These are phyloP conservation scores for Rubroshorea leprosula DNA, from an alignment of 345 rosid genomes.

Conservation along the genomic window DNA sequence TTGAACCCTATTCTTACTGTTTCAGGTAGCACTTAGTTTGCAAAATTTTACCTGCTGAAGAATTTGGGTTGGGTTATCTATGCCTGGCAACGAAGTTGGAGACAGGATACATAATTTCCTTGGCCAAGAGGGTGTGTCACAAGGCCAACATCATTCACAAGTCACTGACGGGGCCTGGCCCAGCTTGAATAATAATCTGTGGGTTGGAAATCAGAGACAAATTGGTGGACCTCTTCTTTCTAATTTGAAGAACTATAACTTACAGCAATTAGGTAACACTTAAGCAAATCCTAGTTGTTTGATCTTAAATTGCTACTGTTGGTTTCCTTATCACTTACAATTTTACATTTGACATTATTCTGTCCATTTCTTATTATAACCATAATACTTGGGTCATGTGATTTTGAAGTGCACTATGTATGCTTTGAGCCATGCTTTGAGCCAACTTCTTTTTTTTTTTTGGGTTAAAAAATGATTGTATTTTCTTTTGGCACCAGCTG, in stretches of 20 bases:
- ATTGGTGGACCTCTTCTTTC: slow-evolving; percentile 43
- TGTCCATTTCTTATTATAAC: no score
- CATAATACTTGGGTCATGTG: not conserved
- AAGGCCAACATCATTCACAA: slow-evolving; percentile 58
- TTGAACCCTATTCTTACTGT: slow-evolving; percentile 11
- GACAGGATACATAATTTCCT: slow-evolving; percentile 87
- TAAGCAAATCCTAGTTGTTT: slow-evolving; percentile 3
- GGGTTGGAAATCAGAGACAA: slow-evolving; percentile 61
- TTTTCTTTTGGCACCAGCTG: slow-evolving; percentile 46
- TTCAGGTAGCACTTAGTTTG: slow-evolving; percentile 23
- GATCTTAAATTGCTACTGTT: no score
- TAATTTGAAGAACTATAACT: slow-evolving; percentile 47
- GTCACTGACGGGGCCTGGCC: slow-evolving; percentile 62
- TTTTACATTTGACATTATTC: no score
- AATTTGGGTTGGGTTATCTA: slow-evolving; percentile 42
- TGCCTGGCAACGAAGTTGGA: slow-evolving; percentile 97
- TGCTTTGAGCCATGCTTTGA: not conserved
- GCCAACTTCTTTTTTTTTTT: no score
- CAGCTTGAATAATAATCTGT: slow-evolving; percentile 39
- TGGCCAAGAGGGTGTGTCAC: slow-evolving; percentile 65
- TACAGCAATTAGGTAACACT: slow-evolving; percentile 61
- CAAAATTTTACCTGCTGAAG: slow-evolving; percentile 27
- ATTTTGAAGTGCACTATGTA: not conserved
- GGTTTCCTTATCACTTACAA: no score
- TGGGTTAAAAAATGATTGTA: slow-evolving; percentile 11